Conservation (phyloP, 1,284 basidiomycete species). For the Microbotryomycetes sp. region DNA sequence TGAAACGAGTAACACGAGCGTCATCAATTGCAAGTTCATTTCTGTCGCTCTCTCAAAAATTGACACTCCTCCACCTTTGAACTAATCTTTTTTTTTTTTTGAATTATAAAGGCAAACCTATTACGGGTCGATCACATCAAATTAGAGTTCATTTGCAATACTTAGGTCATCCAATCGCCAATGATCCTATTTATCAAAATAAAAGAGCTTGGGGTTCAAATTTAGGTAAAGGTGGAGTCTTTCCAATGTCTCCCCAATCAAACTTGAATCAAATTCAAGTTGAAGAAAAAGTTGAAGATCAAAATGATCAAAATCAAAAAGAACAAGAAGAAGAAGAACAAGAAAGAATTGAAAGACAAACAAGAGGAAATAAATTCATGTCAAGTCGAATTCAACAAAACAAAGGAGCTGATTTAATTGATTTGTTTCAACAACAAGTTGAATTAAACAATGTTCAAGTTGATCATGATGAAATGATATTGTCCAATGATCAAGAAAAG, state of each 20-base stretch:
- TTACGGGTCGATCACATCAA: constrained; percentile 66
- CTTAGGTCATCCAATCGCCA: constrained; percentile 83
- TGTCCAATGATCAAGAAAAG: too few relatives aligned
- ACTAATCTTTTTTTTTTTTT: neutral
- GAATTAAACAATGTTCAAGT: neutral
- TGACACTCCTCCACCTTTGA: neutral
- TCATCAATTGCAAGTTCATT: constrained; percentile 67
- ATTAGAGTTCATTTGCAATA: constrained; percentile 69
- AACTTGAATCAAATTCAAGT: neutral
- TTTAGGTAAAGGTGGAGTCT: constrained; percentile 65
- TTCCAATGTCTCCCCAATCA: neutral
- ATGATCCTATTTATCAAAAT: constrained; percentile 59
- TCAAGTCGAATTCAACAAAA: neutral
- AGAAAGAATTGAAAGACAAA: neutral
- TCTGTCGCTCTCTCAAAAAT: neutral
- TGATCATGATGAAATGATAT: too few relatives aligned
- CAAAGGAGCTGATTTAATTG: neutral
- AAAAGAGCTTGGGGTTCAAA: constrained; percentile 71
- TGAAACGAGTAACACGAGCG: constrained; percentile 69
- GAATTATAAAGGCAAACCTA: constrained; percentile 58
- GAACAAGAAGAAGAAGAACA: neutral
- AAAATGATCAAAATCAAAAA: neutral
- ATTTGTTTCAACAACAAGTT: neutral
- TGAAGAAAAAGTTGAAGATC: neutral
- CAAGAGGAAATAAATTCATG: neutral